These are phyloP conservation scores for Sungouiella blattae DNA, from an alignment of 805 yeast species.

Conservation along the genomic window DNA sequence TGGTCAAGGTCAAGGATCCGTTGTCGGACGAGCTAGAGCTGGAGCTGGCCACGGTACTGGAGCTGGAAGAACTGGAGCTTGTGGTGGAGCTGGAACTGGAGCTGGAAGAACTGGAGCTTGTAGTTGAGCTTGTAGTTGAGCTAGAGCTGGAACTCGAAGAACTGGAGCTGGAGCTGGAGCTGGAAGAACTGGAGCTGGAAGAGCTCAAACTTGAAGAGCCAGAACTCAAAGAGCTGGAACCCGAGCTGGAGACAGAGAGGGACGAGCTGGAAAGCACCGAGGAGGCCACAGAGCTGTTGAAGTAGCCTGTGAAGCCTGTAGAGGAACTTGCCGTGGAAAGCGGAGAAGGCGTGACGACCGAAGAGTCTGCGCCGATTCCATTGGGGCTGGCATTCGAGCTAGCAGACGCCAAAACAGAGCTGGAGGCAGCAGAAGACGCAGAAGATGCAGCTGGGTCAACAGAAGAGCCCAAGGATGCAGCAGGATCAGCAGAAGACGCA, in stretches of 20 bases:
- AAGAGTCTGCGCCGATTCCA: no score
- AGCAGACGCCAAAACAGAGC: no score
- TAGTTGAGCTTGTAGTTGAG: not conserved
- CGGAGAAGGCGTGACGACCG: no score
- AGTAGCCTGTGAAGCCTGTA: slow-evolving; percentile 1
- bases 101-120: not conserved
- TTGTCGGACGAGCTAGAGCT: not conserved
- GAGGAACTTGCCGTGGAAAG: no score
- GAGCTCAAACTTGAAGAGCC: slow-evolving; percentile 1
- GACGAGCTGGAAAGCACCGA: not conserved
- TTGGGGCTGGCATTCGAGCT: no score
- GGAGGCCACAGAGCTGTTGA: not conserved
- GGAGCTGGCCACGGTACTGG: not conserved
- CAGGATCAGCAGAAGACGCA: no score
- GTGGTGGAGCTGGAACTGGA: slow-evolving; percentile 1
- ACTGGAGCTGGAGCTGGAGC: not conserved
- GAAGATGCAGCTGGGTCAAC: no score
- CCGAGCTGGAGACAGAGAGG: not conserved
- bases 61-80: not conserved
- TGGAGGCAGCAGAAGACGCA: no score
- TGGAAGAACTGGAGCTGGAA: not conserved
- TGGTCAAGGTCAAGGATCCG: not conserved
- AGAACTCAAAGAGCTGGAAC: not conserved
- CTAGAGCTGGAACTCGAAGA: not conserved
- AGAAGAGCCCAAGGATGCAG: no score